These are phyloP conservation scores for Geotrichum aggregatum DNA, from an alignment of 1,139 yeast genomes.

Conservation along the genomic window DNA sequence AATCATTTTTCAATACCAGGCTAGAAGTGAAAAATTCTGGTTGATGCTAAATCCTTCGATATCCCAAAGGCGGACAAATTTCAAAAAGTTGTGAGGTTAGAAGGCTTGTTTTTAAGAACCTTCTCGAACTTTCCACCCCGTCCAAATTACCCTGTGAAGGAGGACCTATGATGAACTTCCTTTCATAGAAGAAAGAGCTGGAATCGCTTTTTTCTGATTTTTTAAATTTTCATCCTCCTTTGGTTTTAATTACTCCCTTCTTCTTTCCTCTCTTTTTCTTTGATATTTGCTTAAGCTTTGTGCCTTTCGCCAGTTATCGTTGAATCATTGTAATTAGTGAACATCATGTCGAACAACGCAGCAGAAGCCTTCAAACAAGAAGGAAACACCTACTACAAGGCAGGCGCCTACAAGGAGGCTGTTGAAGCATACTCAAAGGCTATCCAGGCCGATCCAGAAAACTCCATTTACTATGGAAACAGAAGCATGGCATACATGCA, in stretches of 20 bases:
- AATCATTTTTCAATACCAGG: no score
- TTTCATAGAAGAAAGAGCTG: background rate
- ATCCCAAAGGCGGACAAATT: background rate
- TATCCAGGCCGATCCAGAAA: conserved; percentile 38
- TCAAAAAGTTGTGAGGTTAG: no score
- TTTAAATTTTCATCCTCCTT: background rate
- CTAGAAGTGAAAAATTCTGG: no score
- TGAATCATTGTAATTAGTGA: background rate
- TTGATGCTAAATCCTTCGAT: background rate
- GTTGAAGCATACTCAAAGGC: conserved; percentile 40
- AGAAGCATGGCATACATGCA: conserved; percentile 74
- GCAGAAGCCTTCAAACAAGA: conserved; percentile 37
- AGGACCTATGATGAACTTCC: background rate
- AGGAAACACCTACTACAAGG: conserved; percentile 42
- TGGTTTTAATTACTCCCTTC: background rate
- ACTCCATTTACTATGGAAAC: conserved; percentile 60
- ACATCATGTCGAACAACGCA: conserved; percentile 24
- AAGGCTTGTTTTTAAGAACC: background rate
- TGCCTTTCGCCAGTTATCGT: no score
- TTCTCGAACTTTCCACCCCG: conserved; percentile 19
- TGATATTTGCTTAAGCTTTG: background rate
- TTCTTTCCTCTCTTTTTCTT: background rate
- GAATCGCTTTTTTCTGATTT: background rate
- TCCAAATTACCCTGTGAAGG: conserved; percentile 5
- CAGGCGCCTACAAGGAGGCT: conserved; percentile 39